Percentiles rank a stretch among this genome's conserved stretches.
Evolutionary conservation across 306 rosid genomes (phyloP).

Genomic region (Lathyrus oleraceus): DNA sequence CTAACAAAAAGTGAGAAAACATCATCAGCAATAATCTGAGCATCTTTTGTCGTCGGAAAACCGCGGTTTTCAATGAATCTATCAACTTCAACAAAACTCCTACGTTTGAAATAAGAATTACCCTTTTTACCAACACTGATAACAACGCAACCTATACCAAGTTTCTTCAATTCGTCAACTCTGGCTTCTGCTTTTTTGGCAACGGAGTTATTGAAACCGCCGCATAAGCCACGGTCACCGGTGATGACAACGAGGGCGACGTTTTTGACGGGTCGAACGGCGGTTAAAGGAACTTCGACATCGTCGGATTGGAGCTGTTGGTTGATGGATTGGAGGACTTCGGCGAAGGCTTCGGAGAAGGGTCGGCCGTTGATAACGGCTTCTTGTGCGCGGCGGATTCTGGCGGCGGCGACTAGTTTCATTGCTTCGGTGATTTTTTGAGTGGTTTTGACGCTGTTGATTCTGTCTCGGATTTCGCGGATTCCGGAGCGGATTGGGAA

Average conservation of each 20-base stretch:
- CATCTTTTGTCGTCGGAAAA: conserved; percentile 64
- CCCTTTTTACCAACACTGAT: conserved; percentile 82
- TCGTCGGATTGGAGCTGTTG: conserved; percentile 55
- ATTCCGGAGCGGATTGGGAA: conserved; percentile 45
- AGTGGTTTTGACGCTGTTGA: conserved; percentile 50
- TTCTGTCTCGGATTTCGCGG: conserved; percentile 62
- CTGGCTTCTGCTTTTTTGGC: conserved; percentile 51
- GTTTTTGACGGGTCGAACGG: conserved; percentile 49
- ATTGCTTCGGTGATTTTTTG: conserved; percentile 78
- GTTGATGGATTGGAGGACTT: conserved; percentile 52
- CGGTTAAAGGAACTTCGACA: conserved; percentile 52
- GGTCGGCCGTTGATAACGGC: conserved; percentile 74
- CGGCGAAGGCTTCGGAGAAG: conserved; percentile 58
- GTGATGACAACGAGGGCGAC: conserved; percentile 68
- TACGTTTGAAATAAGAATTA: conserved; percentile 48
- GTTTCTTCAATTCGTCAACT: conserved; percentile 45
- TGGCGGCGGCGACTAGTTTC: conserved; percentile 79
- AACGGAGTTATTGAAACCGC: conserved; percentile 62
- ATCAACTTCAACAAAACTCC: conserved; percentile 43
- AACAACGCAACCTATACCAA: conserved; percentile 51
- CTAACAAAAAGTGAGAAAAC: conserved; percentile 68
- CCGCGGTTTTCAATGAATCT: conserved; percentile 45
- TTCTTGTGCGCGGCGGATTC: conserved; percentile 79
- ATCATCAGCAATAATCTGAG: conserved; percentile 72
- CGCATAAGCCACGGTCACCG: conserved; percentile 72